These are phyloP conservation scores for Collybiopsis confluens DNA, from an alignment of 768 basidiomycete genomes.

Conservation along the genomic window DNA sequence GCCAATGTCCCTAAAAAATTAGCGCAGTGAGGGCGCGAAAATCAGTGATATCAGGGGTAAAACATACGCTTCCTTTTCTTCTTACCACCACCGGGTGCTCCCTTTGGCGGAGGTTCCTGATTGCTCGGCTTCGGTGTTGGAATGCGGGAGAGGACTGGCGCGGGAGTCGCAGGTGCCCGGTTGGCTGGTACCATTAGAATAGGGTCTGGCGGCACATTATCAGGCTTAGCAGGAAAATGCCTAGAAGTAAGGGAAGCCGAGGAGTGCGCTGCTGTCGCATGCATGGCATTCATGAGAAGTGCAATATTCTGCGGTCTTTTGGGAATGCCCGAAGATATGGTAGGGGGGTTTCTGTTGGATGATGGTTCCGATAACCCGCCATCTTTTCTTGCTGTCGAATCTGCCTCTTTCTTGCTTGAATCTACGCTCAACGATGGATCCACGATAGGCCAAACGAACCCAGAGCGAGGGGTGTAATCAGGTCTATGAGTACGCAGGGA, in stretches of 20 bases:
- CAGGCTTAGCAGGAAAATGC: conserved; percentile 24
- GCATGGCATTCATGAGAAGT: conserved; percentile 76
- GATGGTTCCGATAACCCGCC: conserved; percentile 18
- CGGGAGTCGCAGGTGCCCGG: conserved; percentile 19
- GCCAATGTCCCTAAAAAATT: conserved; percentile 1
- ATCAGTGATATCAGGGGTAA: background rate
- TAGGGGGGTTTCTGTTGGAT: conserved; percentile 11
- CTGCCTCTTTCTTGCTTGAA: conserved; percentile 33
- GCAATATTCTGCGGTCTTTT: conserved; percentile 65
- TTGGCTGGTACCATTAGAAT: conserved; percentile 10
- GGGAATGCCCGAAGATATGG: conserved; percentile 22
- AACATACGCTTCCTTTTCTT: conserved; percentile 76
- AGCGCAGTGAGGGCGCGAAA: background rate
- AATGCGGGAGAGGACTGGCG: conserved; percentile 11
- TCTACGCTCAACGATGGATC: conserved; percentile 46
- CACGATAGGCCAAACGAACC: conserved; percentile 81
- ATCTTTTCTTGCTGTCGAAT: conserved; percentile 14
- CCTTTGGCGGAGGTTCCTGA: conserved; percentile 46
- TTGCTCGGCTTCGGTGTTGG: conserved; percentile 14
- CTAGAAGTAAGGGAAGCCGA: conserved; percentile 45
- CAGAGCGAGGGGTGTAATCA: conserved; percentile 78
- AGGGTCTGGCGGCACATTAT: conserved; percentile 15
- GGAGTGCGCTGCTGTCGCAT: conserved; percentile 69
- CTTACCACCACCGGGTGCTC: conserved; percentile 48
- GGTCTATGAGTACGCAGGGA: conserved; percentile 71